Conservation (phyloP, 345 rosid genomes). For the Acer saccharum region DNA sequence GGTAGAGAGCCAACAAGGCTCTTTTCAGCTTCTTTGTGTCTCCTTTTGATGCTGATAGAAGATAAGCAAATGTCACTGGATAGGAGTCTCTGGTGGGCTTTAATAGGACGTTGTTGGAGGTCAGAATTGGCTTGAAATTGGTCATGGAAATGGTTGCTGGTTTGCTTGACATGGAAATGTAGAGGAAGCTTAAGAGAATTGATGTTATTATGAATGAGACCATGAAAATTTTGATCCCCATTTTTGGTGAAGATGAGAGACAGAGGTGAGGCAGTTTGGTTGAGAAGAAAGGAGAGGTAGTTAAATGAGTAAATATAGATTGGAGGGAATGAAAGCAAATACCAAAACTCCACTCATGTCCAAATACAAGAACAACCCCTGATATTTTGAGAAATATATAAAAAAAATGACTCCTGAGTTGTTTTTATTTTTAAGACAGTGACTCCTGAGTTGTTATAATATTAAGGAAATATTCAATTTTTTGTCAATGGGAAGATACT, state of each 20-base stretch:
- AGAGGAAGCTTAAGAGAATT: slow-evolving; percentile 48
- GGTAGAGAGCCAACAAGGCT: slow-evolving; percentile 65
- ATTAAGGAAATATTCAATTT: no score
- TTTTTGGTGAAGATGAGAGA: slow-evolving; percentile 25
- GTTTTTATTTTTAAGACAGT: no score
- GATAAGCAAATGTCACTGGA: slow-evolving; percentile 75
- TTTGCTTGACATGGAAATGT: slow-evolving; percentile 43
- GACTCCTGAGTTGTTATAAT: no score
- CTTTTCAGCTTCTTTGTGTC: slow-evolving; percentile 63
- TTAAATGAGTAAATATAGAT: slow-evolving; percentile 13
- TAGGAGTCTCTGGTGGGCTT: slow-evolving; percentile 41
- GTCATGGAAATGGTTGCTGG: slow-evolving; percentile 40
- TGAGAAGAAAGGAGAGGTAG: not conserved
- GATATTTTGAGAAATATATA: no score
- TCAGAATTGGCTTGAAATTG: slow-evolving; percentile 39
- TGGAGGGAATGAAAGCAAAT: not conserved
- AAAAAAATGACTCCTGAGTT: no score
- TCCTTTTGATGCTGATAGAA: slow-evolving; percentile 82
- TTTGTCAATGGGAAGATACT: no score
- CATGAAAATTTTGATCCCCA: slow-evolving; percentile 58
- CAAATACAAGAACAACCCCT: not conserved
- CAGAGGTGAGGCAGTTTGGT: not conserved
- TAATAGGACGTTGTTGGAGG: slow-evolving; percentile 29
- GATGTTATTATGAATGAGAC: slow-evolving; percentile 56
- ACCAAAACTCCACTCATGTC: not conserved